phyloP scores from a whole-genome alignment of 345 rosid species.

The Combretum micranthum region DNA sequence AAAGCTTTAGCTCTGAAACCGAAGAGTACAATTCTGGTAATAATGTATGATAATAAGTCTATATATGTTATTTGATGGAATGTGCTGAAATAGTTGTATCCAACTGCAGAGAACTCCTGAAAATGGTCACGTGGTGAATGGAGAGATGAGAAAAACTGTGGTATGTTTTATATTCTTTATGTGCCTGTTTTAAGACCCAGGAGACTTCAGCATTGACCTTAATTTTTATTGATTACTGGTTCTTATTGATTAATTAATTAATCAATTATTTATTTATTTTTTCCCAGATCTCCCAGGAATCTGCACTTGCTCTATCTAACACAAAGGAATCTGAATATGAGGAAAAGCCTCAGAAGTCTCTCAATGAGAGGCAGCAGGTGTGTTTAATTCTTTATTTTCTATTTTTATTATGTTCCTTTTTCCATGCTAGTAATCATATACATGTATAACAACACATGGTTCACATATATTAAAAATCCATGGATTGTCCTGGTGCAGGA shows the following conservation, averaged over 20 bases:
- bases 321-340: constrained; percentile 61
- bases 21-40: constrained; percentile 67
- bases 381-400: not conserved
- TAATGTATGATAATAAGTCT: constrained; percentile 8
- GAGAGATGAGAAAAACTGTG: constrained; percentile 47
- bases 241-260: too few species aligned
- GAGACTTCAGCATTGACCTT: too few species aligned
- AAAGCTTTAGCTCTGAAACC: constrained; percentile 51
- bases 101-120: constrained; percentile 71
- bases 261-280: constrained; percentile 2
- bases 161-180: constrained; percentile 23
- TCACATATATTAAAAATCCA: too few species aligned
- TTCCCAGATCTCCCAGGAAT: constrained; percentile 24
- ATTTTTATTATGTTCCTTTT: not conserved
- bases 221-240: too few species aligned
- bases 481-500: constrained; percentile 38
- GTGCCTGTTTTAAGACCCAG: constrained; percentile 2
- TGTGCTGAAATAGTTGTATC: constrained; percentile 2
- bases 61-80: not conserved
- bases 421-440: not conserved
- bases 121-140: constrained; percentile 52
- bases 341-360: constrained; percentile 79
- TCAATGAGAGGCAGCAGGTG: constrained; percentile 97
- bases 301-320: constrained; percentile 12
- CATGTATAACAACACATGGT: too few species aligned